Evolutionary conservation across 139 green algal species (phyloP).

Genomic region (Haematococcus sp.): DNA sequence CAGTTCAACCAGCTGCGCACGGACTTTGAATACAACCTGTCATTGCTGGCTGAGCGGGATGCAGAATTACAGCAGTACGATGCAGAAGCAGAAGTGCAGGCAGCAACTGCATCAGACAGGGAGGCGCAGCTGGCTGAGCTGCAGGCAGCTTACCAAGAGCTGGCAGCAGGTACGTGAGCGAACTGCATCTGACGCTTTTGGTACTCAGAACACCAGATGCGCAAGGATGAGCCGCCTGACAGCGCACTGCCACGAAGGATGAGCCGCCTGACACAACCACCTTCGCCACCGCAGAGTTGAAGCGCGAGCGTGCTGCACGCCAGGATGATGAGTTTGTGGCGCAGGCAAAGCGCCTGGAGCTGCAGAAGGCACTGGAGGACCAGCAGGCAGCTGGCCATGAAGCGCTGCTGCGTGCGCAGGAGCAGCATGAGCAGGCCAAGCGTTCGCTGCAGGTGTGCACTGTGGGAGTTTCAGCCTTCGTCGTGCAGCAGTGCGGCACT

Average conservation of each 20-base stretch:
- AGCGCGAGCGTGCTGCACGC: neutral
- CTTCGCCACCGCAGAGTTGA: conserved; percentile 9
- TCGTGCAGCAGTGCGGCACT: too few species aligned
- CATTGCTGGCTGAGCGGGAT: conserved; percentile 51
- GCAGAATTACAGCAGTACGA: conserved; percentile 53
- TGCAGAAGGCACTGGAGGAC: conserved; percentile 36
- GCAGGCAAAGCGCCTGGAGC: conserved; percentile 10
- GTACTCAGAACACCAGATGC: too few species aligned
- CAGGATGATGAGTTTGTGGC: conserved; percentile 14
- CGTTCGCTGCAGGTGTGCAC: conserved; percentile 40
- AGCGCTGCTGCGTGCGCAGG: conserved; percentile 34
- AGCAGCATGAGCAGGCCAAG: conserved; percentile 32
- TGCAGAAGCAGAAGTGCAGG: conserved; percentile 10
- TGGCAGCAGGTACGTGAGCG: too few species aligned
- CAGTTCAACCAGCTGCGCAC: conserved; percentile 49
- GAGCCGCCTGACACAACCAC: too few species aligned
- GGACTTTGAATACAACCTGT: conserved; percentile 61
- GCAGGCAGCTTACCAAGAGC: conserved; percentile 16
- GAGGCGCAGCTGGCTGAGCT: conserved; percentile 27
- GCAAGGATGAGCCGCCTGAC: too few species aligned
- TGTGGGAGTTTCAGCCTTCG: neutral
- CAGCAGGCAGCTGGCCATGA: conserved; percentile 24
- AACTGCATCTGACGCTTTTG: too few species aligned
- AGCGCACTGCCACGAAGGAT: too few species aligned
- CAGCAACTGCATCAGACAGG: conserved; percentile 29